Conservation (phyloP, 495 filamentous ascomycete genomes). For the Aspergillus panamensis region DNA sequence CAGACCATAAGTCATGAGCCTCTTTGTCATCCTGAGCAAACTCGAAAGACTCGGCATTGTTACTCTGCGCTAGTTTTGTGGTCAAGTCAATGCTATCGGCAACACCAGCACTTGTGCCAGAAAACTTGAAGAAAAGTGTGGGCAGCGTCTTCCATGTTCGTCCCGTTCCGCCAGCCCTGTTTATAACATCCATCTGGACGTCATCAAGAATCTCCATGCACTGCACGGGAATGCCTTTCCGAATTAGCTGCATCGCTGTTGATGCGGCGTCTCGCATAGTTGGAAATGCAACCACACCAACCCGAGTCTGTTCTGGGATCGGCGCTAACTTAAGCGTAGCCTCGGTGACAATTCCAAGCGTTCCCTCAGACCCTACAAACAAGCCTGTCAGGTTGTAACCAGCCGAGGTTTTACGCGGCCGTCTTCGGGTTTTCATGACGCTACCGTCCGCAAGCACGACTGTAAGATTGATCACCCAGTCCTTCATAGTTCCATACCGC, state of each 20-base stretch:
- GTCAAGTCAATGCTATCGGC: slow-evolving; percentile 81
- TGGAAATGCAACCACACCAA: slow-evolving; percentile 79
- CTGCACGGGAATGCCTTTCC: slow-evolving; percentile 75
- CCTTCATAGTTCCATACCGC: slow-evolving; percentile 92
- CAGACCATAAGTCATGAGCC: slow-evolving; percentile 77
- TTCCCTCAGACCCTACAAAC: slow-evolving; percentile 92
- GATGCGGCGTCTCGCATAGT: slow-evolving; percentile 75
- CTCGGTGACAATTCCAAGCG: slow-evolving; percentile 85
- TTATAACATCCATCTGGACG: slow-evolving; percentile 91
- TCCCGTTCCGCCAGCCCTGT: slow-evolving; percentile 67
- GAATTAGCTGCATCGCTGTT: slow-evolving; percentile 75
- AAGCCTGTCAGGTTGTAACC: slow-evolving; percentile 84
- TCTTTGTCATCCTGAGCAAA: slow-evolving; percentile 70
- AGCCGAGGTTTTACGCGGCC: slow-evolving; percentile 69
- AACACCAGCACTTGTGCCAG: slow-evolving; percentile 67
- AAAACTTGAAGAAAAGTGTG: slow-evolving; percentile 94
- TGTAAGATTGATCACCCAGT: slow-evolving; percentile 89
- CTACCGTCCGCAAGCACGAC: slow-evolving; percentile 91
- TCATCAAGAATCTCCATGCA: slow-evolving; percentile 93
- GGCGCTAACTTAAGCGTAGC: slow-evolving; percentile 78
- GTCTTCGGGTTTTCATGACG: slow-evolving; percentile 72
- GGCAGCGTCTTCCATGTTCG: slow-evolving; percentile 73
- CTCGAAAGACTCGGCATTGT: slow-evolving; percentile 67
- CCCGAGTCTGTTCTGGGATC: slow-evolving; percentile 71
- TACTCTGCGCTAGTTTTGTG: slow-evolving; percentile 56